A percentile compares a stretch with the other conserved stretches of the same genome.
These are phyloP conservation scores for Arctostaphylos glauca DNA, from an alignment of 148 eudicot genomes.

Conservation along the genomic window DNA sequence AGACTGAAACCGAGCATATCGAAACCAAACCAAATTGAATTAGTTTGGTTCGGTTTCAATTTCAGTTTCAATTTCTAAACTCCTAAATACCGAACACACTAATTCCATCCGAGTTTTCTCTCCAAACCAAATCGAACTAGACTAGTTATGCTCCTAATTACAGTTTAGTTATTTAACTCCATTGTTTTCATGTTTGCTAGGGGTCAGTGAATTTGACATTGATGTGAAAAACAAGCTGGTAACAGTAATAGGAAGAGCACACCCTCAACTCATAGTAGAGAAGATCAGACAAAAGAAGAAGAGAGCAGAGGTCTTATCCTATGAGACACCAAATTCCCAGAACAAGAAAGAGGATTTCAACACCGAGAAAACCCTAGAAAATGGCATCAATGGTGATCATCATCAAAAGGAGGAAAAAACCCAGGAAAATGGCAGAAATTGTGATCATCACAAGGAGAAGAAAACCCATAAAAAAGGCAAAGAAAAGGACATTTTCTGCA, in stretches of 20 bases:
- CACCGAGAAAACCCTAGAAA: neutral
- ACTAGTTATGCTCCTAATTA: neutral
- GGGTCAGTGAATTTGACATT: neutral
- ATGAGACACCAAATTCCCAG: neutral
- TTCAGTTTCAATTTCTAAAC: no score
- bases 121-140: no score
- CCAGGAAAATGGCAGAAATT: neutral
- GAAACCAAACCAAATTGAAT: no score
- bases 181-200: neutral
- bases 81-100: no score
- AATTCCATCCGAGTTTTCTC: no score
- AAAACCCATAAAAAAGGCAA: neutral
- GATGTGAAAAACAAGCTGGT: neutral
- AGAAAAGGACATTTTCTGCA: neutral
- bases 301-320: conserved; percentile 12
- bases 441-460: neutral
- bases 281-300: neutral
- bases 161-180: neutral
- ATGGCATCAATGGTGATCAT: neutral
- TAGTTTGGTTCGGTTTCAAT: no score
- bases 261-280: conserved; percentile 1
- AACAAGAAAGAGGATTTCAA: neutral
- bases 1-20: no score
- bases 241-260: conserved; percentile 5
- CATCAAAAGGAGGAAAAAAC: neutral